Conservation (phyloP, 164 flowering plant species). For the Aristolochia contorta region DNA sequence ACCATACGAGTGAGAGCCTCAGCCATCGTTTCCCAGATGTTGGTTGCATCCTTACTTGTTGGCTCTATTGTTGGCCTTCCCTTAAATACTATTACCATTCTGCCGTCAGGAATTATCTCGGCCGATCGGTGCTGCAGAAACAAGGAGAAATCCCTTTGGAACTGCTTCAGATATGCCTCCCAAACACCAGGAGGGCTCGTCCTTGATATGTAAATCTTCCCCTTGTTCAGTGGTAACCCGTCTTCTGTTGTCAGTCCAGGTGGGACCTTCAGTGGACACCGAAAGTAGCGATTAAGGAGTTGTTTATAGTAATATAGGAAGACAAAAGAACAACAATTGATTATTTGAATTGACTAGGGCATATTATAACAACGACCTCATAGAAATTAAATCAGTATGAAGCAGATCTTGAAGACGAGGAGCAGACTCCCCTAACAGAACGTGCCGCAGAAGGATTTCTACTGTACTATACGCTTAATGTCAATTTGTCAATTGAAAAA, state of each 20-base stretch:
- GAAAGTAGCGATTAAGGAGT: background rate
- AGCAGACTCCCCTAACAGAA: too few relatives aligned
- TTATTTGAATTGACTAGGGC: too few relatives aligned
- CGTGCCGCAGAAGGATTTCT: too few relatives aligned
- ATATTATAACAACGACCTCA: too few relatives aligned
- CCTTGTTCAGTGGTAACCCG: slow-evolving; percentile 7
- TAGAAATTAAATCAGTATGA: too few relatives aligned
- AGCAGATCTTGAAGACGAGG: too few relatives aligned
- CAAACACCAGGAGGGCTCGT: slow-evolving; percentile 9
- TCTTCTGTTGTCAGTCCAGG: background rate
- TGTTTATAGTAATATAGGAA: background rate
- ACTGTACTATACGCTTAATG: too few relatives aligned
- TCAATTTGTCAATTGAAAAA: too few relatives aligned
- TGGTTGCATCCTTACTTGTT: too few relatives aligned
- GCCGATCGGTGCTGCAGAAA: slow-evolving; percentile 20
- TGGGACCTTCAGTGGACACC: slow-evolving; percentile 7
- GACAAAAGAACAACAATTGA: background rate
- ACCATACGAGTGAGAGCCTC: too few relatives aligned
- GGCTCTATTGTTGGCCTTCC: slow-evolving; percentile 20
- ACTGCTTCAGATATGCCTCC: slow-evolving; percentile 15
- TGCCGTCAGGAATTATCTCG: slow-evolving; percentile 22
- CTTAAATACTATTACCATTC: slow-evolving; percentile 23
- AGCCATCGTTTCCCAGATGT: too few relatives aligned
- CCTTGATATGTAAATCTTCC: slow-evolving; percentile 16
- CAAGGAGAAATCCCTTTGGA: slow-evolving; percentile 17